phyloP scores from a whole-genome alignment of 495 filamentous ascomycete species.

The Lasiosphaeria ovina region DNA sequence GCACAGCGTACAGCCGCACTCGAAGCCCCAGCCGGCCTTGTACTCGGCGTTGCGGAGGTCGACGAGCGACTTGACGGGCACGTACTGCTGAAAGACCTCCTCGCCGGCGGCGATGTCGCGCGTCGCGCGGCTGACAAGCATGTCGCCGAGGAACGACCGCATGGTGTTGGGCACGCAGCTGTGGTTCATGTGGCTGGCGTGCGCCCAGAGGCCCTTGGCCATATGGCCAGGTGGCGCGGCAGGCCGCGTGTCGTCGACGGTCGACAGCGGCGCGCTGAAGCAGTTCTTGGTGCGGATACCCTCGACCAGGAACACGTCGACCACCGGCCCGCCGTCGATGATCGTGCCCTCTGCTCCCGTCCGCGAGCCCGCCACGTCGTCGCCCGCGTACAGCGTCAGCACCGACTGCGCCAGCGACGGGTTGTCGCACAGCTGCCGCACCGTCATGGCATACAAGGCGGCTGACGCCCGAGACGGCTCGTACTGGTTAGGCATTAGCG shows the following conservation, averaged over 20 bases:
- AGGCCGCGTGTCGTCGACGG: constrained; percentile 34
- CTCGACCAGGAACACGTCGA: constrained; percentile 53
- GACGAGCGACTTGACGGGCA: constrained; percentile 26
- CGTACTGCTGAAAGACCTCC: constrained; percentile 49
- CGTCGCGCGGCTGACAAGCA: constrained; percentile 53
- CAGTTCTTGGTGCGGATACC: constrained; percentile 47
- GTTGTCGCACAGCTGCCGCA: constrained; percentile 51
- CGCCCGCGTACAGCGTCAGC: constrained; percentile 45
- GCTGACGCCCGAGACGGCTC: constrained; percentile 44
- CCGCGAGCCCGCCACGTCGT: constrained; percentile 13
- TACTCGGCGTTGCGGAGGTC: constrained; percentile 22
- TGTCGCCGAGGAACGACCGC: constrained; percentile 57
- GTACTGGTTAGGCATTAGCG: constrained; percentile 37
- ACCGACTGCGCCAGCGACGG: constrained; percentile 42
- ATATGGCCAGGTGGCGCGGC: constrained; percentile 22
- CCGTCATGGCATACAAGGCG: constrained; percentile 43
- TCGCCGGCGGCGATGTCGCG: constrained; percentile 42
- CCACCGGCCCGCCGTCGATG: constrained; percentile 46
- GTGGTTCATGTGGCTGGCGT: constrained; percentile 57
- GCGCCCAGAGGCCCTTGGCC: constrained; percentile 51
- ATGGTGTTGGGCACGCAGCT: constrained; percentile 51
- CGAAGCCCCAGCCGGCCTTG: constrained; percentile 46
- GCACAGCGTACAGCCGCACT: constrained; percentile 49
- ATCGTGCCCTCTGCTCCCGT: constrained; percentile 32
- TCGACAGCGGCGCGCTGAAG: constrained; percentile 47